phyloP scores from a whole-genome alignment of 805 yeast species.

The Saturnispora ahearnii region DNA sequence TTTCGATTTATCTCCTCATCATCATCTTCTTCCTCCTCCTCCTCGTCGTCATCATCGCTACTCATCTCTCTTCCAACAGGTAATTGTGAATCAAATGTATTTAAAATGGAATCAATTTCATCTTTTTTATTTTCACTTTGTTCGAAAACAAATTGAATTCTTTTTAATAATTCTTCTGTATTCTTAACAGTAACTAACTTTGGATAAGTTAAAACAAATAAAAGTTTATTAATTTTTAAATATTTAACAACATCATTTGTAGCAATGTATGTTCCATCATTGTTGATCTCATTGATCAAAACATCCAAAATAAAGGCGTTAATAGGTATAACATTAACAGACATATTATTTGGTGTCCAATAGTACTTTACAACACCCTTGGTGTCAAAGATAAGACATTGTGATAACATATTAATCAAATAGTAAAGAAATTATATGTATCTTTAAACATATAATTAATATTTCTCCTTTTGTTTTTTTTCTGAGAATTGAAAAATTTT shows the following conservation, averaged over 20 bases:
- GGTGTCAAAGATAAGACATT: slow-evolving; percentile 5
- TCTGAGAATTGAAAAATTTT: too few relatives aligned
- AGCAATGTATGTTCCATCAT: slow-evolving; percentile 15
- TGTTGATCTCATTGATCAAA: slow-evolving; percentile 33
- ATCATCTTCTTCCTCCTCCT: slow-evolving; percentile 4
- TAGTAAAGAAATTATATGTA: neutral
- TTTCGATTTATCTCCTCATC: neutral
- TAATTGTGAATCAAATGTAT: slow-evolving; percentile 1
- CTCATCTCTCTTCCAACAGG: slow-evolving; percentile 19
- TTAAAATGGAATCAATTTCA: neutral
- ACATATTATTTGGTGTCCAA: neutral
- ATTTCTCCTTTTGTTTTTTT: neutral
- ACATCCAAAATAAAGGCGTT: slow-evolving; percentile 42
- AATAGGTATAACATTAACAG: neutral
- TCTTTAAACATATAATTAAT: neutral
- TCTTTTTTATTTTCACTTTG: slow-evolving; percentile 5
- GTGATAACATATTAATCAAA: slow-evolving; percentile 1
- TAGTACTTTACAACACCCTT: neutral
- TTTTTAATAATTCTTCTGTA: slow-evolving; percentile 23
- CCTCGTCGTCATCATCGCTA: slow-evolving; percentile 7
- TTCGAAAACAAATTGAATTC: slow-evolving; percentile 18
- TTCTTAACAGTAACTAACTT: slow-evolving; percentile 26
- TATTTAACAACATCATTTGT: neutral
- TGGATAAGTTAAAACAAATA: slow-evolving; percentile 36
- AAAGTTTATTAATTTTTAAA: slow-evolving; percentile 17